Conservation (phyloP, 768 basidiomycete genomes). For the Psilocybe cubensis region DNA sequence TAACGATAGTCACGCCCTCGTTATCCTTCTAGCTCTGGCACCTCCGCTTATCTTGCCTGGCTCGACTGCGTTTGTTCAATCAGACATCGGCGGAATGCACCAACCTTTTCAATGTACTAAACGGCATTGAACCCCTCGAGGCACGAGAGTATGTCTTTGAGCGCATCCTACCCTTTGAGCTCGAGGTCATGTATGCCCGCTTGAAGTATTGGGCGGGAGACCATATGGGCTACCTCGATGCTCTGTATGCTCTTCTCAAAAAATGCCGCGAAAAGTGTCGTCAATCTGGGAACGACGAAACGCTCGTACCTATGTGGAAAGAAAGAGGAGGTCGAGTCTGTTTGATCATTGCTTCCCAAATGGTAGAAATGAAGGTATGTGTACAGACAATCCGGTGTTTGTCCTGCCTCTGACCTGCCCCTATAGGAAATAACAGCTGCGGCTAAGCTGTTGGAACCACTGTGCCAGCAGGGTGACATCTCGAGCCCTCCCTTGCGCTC, state of each 20-base stretch:
- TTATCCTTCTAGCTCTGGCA: constrained; percentile 70
- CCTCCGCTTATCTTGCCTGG: constrained; percentile 76
- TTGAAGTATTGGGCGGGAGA: constrained; percentile 85
- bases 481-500: constrained; percentile 65
- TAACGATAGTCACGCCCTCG: too few species aligned
- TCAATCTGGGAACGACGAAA: constrained; percentile 37
- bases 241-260: constrained; percentile 61
- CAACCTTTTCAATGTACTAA: constrained; percentile 76
- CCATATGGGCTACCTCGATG: constrained; percentile 79
- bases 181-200: constrained; percentile 73
- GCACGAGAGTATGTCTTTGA: constrained; percentile 65
- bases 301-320: constrained; percentile 72
- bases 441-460: constrained; percentile 65
- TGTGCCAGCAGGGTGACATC: constrained; percentile 49
- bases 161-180: constrained; percentile 59
- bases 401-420: not conserved
- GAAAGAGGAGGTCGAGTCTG: constrained; percentile 78
- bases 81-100: constrained; percentile 86
- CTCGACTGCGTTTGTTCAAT: constrained; percentile 83
- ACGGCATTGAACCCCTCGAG: constrained; percentile 54
- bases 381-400: not conserved
- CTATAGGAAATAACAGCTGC: constrained; percentile 74
- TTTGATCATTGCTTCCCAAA: constrained; percentile 79
- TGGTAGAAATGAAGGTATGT: constrained; percentile 82
- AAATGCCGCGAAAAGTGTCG: constrained; percentile 61